Evolutionary conservation across 116 monocot genomes (phyloP).

Genomic region (Posidonia oceanica): DNA sequence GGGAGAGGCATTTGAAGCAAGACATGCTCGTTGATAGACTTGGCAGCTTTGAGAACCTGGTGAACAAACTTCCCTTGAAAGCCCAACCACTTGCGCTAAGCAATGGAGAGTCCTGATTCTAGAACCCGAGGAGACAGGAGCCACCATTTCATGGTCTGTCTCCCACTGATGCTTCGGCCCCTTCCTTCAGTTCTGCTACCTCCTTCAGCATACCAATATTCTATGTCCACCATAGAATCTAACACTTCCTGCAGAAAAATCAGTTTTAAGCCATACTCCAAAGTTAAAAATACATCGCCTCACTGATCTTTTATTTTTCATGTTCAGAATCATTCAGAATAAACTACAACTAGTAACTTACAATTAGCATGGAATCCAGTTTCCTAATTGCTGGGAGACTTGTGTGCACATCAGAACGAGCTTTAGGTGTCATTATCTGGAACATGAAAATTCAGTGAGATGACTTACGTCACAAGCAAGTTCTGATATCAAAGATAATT

Average conservation of each 20-base stretch:
- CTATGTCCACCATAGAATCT: slow-evolving; percentile 74
- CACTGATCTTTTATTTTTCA: neutral
- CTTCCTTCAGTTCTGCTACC: slow-evolving; percentile 46
- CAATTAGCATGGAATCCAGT: slow-evolving; percentile 87
- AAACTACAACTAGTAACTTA: slow-evolving; percentile 12
- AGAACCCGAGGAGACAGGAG: slow-evolving; percentile 76
- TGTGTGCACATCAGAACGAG: slow-evolving; percentile 76
- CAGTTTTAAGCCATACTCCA: neutral
- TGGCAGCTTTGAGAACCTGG: too few relatives aligned
- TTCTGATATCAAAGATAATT: neutral
- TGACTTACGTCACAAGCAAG: too few relatives aligned
- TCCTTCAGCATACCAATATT: slow-evolving; percentile 86
- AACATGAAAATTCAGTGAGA: slow-evolving; percentile 3
- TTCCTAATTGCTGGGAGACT: slow-evolving; percentile 90
- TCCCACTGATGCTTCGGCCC: slow-evolving; percentile 10
- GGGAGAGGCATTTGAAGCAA: too few relatives aligned
- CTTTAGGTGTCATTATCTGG: slow-evolving; percentile 96
- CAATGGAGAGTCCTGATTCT: slow-evolving; percentile 51
- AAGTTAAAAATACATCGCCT: neutral
- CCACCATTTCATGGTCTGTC: slow-evolving; percentile 79
- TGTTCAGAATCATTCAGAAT: too few relatives aligned
- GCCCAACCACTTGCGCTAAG: slow-evolving; percentile 54
- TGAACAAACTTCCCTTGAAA: slow-evolving; percentile 67
- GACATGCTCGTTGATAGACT: too few relatives aligned
- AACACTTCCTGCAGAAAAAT: slow-evolving; percentile 58